These are phyloP conservation scores for Elsinoe fawcettii DNA, from an alignment of 2,329 filamentous ascomycete species.

Conservation along the genomic window DNA sequence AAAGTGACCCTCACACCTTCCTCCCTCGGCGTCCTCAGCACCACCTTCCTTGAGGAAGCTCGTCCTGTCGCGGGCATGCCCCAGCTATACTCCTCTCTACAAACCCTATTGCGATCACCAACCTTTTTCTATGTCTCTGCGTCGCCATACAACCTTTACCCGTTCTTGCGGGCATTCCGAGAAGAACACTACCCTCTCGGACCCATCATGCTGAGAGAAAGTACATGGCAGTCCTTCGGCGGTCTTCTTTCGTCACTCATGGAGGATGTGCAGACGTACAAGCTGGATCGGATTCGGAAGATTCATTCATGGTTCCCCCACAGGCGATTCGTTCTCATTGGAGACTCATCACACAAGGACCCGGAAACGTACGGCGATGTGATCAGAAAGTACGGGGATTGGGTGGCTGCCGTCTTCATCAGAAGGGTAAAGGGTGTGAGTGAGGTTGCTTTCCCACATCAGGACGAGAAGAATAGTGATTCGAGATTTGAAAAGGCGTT, in stretches of 20 bases:
- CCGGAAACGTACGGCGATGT: constrained; percentile 83
- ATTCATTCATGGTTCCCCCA: constrained; percentile 71
- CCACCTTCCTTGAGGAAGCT: constrained; percentile 74
- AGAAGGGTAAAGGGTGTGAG: constrained; percentile 62
- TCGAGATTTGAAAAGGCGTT: constrained; percentile 80
- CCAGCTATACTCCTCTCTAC: constrained; percentile 65
- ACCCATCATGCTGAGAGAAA: constrained; percentile 75
- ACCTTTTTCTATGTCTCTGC: constrained; percentile 92
- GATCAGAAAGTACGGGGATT: constrained; percentile 59
- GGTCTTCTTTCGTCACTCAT: constrained; percentile 75
- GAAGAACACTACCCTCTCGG: constrained; percentile 64
- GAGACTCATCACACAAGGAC: constrained; percentile 86
- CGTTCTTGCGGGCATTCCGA: constrained; percentile 71
- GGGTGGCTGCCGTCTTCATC: constrained; percentile 79
- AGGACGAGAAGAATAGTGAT: constrained; percentile 60
- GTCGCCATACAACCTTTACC: constrained; percentile 89
- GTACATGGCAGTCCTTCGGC: constrained; percentile 74
- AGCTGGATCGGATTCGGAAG: constrained; percentile 69
- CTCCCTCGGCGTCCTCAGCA: constrained; percentile 69
- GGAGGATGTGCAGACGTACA: constrained; percentile 75
- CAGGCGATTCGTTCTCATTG: constrained; percentile 73
- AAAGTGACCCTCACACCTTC: constrained; percentile 80
- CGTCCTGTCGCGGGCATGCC: constrained; percentile 72
- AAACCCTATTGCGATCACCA: constrained; percentile 48
- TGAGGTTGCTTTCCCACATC: constrained; percentile 58